Base-by-base conservation (phyloP, 108 stramenopile genomes). In the Pseudonitzschia multiseries region DNA sequence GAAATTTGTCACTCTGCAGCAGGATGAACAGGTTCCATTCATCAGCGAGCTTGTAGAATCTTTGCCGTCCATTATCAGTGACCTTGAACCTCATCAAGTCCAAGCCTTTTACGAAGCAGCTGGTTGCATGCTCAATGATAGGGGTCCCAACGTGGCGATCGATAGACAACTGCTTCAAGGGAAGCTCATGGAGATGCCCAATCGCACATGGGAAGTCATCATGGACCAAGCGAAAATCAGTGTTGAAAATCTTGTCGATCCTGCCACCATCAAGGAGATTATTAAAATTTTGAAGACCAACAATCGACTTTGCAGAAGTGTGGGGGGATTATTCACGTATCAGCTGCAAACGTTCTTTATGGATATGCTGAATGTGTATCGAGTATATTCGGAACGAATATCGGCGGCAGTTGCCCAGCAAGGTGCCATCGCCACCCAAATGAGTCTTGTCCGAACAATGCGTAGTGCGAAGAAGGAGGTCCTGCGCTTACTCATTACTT, bases 81-180 rank as follows among this genome's bases (percentile, higher is more conserved):
- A 99, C 78, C 85, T 99, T 81, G 91, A 98, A 79, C 97, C 98
- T 22, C 98, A 99, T 85, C 99, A 99, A 85, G 90, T 98, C 22
- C 96, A 98, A 72, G 93, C 98, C 20, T 99, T 99, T 81, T 99
- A 98, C 85, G 98, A 99, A 88, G 94, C 99, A 31, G 95, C 94
- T 40, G 99, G 95, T 4, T 86, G 79, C 57, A 96, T 99, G 95
- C 77, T 99, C 28, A 93, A 89, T 61, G 98, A 99, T 75, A 89
- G 83, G 63, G 96, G 96, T 17, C 87, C 89, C 18, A 70, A 87
- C 14, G 87, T 95, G 15, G 82, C 88, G 4, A 73, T 97, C 33
- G 93, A 99, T 81, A 91, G 96, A 52, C 79, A 81, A 41, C 89
- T 72, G 43, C 74, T 97, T 31, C 84, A 96, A 72, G 76, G 73